A percentile compares a stretch with the other conserved stretches of the same genome.
phyloP scores from a whole-genome alignment of 305 asterid species.

The Fraxinus floribunda region DNA sequence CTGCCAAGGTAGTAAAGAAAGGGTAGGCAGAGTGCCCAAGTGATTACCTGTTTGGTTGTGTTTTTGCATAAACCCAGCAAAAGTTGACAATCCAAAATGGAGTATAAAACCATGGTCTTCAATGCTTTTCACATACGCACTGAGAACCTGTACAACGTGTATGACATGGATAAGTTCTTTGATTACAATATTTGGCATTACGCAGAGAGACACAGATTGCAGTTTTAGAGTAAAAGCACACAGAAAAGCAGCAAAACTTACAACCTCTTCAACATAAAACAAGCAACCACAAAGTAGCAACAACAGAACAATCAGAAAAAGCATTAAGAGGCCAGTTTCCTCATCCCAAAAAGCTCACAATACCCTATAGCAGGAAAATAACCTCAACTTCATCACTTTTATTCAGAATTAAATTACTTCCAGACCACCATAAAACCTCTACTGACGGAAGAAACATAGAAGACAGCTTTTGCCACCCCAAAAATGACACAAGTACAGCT shows the following conservation, averaged over 20 bases:
- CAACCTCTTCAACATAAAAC: background rate
- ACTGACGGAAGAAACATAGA: background rate
- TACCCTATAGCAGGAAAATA: background rate
- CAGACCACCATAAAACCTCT: background rate
- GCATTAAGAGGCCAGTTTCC: background rate
- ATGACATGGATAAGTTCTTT: conserved; percentile 14
- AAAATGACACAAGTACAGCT: background rate
- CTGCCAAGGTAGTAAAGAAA: background rate
- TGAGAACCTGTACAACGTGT: conserved; percentile 61
- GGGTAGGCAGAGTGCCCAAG: conserved; percentile 8
- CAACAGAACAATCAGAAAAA: background rate
- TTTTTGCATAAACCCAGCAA: conserved; percentile 79
- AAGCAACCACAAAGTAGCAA: background rate
- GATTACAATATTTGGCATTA: conserved; percentile 10
- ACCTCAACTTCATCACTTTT: background rate
- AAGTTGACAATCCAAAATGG: conserved; percentile 68
- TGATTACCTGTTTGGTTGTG: conserved; percentile 59
- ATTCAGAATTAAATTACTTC: conserved; percentile 4
- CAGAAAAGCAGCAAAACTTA: background rate
- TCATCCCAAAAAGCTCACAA: background rate
- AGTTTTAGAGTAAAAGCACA: background rate
- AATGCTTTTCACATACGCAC: conserved; percentile 75
- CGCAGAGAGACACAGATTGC: conserved; percentile 18
- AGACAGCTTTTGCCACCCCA: background rate
- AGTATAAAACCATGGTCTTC: conserved; percentile 96